phyloP scores from a whole-genome alignment of 176 grass and related monocot genomes.

The Alloteropsis semialata region DNA sequence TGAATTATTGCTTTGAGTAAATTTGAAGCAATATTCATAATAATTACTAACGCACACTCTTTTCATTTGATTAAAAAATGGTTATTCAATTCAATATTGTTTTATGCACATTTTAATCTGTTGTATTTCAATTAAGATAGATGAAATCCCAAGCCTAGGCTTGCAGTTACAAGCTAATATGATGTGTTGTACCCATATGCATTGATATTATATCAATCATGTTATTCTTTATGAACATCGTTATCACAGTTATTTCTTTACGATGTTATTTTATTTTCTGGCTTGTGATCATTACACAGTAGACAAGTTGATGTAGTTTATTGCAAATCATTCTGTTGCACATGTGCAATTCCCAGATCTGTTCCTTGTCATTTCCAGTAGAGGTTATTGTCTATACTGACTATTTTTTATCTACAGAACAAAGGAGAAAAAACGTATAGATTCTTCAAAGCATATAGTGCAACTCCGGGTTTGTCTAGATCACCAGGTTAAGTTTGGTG shows the following conservation, averaged over 20 bases:
- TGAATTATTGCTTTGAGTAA: no score
- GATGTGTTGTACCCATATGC: not conserved
- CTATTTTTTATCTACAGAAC: constrained; percentile 41
- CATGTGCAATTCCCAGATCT: not conserved
- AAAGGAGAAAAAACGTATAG: constrained; percentile 36
- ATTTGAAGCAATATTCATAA: not conserved
- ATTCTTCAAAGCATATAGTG: constrained; percentile 37
- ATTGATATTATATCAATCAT: not conserved
- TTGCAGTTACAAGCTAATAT: no score
- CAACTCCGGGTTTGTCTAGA: constrained; percentile 50
- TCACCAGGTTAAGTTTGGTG: constrained; percentile 85
- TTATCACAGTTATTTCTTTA: not conserved
- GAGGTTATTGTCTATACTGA: not conserved
- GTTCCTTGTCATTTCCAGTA: constrained; percentile 1
- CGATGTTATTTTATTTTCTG: not conserved
- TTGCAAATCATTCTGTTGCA: not conserved
- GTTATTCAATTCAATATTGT: not conserved
- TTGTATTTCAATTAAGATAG: not conserved
- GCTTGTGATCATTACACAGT: not conserved
- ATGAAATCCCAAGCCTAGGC: not conserved
- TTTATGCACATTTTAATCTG: not conserved
- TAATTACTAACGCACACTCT: not conserved
- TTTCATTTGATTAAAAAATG: not conserved
- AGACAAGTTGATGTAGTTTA: not conserved
- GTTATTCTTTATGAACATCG: not conserved